Conservation (phyloP, 2,329 filamentous ascomycete genomes). For the Fusarium tuaranense region DNA sequence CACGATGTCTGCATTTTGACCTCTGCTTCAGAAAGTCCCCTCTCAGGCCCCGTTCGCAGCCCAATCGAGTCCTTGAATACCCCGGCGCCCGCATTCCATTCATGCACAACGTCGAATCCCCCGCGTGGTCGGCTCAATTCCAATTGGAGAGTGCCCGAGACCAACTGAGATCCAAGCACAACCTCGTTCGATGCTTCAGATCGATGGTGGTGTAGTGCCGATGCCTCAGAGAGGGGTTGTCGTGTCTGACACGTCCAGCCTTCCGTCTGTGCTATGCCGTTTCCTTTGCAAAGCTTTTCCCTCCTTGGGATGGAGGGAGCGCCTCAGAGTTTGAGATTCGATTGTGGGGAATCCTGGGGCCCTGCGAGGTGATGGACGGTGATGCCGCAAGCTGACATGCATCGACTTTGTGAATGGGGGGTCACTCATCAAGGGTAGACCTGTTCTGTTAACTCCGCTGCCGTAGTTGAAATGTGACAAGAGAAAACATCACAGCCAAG, state of each 20-base stretch:
- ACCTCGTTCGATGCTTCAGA: constrained; percentile 12
- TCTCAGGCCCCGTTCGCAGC: constrained; percentile 21
- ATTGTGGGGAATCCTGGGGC: constrained; percentile 30
- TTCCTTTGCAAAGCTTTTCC: neutral
- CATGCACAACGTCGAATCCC: constrained; percentile 35
- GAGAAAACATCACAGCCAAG: neutral
- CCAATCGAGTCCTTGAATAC: constrained; percentile 10
- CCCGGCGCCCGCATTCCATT: constrained; percentile 29
- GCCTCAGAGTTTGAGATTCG: constrained; percentile 8
- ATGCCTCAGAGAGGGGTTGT: neutral
- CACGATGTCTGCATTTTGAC: neutral
- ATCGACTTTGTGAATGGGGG: neutral
- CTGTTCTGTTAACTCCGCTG: neutral
- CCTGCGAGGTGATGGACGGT: constrained; percentile 23
- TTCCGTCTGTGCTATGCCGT: neutral
- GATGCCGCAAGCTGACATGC: constrained; percentile 15
- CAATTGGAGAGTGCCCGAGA: constrained; percentile 35
- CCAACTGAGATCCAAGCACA: constrained; percentile 24
- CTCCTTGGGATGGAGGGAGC: neutral
- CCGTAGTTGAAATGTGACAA: constrained; percentile 20
- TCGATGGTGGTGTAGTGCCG: constrained; percentile 12
- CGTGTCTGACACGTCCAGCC: neutral
- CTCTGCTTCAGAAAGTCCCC: constrained; percentile 5
- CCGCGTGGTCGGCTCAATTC: constrained; percentile 29
- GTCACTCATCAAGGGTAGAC: constrained; percentile 1